Evolutionary conservation across 805 yeast genomes (phyloP).

Genomic region (Suhomyces tanzawaensis): DNA sequence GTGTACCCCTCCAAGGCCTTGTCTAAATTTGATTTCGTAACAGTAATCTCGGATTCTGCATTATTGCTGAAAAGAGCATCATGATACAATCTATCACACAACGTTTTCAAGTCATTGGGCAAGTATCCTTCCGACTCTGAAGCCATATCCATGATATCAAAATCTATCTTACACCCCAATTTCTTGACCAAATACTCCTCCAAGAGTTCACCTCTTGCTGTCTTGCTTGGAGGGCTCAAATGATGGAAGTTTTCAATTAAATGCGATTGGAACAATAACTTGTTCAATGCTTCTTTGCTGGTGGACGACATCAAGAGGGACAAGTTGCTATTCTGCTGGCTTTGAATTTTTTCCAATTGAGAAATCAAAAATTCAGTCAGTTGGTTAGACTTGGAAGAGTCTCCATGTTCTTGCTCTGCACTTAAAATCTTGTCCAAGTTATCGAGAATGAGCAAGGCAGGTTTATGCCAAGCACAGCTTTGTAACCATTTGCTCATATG

Average conservation of each 20-base stretch:
- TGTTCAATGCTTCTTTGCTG: slow-evolving; percentile 64
- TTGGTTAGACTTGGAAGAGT: slow-evolving; percentile 60
- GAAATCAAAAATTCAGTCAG: slow-evolving; percentile 57
- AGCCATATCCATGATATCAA: slow-evolving; percentile 45
- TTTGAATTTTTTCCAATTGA: slow-evolving; percentile 42
- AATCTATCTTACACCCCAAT: slow-evolving; percentile 32
- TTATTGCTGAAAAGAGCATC: slow-evolving; percentile 34
- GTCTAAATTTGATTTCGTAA: slow-evolving; percentile 43
- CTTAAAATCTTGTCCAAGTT: slow-evolving; percentile 73
- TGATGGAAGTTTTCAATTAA: slow-evolving; percentile 60
- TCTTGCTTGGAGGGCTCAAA: slow-evolving; percentile 68
- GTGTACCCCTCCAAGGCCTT: slow-evolving; percentile 64
- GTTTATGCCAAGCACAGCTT: slow-evolving; percentile 71
- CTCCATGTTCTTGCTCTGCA: slow-evolving; percentile 59
- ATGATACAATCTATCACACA: slow-evolving; percentile 68
- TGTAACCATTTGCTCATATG: slow-evolving; percentile 43
- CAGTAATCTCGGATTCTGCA: slow-evolving; percentile 4
- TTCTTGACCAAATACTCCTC: slow-evolving; percentile 32
- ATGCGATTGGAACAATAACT: slow-evolving; percentile 62
- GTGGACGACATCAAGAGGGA: slow-evolving; percentile 61
- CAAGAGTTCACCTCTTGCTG: slow-evolving; percentile 50
- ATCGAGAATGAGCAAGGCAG: slow-evolving; percentile 72
- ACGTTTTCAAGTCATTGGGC: slow-evolving; percentile 73
- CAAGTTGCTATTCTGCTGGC: slow-evolving; percentile 45
- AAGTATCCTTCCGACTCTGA: slow-evolving; percentile 85